phyloP scores from a whole-genome alignment of 225 moss, liverwort and hornwort species.

The Polytrichum formosum region DNA sequence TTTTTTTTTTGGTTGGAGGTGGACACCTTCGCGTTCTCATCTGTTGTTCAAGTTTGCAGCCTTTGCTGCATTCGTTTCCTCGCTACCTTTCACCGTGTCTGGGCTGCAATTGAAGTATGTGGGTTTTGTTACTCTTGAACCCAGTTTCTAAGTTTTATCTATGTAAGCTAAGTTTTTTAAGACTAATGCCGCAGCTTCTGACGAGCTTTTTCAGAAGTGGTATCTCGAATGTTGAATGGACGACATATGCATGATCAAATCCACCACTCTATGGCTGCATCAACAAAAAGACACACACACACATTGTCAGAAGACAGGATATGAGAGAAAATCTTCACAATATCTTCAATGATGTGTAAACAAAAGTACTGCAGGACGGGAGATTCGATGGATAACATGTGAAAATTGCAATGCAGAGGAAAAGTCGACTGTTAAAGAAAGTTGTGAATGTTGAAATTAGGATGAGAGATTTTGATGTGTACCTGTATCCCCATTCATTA shows the following conservation, averaged over 20 bases:
- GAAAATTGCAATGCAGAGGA: background rate
- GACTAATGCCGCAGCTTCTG: background rate
- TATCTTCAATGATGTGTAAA: background rate
- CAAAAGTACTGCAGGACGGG: background rate
- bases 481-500: slow-evolving; percentile 80
- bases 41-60: slow-evolving; percentile 32
- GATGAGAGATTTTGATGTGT: background rate
- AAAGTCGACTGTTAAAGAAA: background rate
- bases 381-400: background rate
- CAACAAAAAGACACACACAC: background rate
- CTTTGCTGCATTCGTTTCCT: slow-evolving; percentile 17
- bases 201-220: slow-evolving; percentile 25
- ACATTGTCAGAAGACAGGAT: background rate
- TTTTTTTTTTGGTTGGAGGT: slow-evolving; percentile 8
- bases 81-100: background rate
- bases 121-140: too few species aligned
- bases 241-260: slow-evolving; percentile 57
- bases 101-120: background rate
- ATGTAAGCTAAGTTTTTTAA: background rate
- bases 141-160: background rate
- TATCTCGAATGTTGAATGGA: slow-evolving; percentile 41
- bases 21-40: slow-evolving; percentile 40
- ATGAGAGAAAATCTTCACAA: background rate
- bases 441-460: background rate
- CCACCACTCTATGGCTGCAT: slow-evolving; percentile 52